phyloP scores from a whole-genome alignment of 2,329 filamentous ascomycete genomes.

The Plectosphaerella sp. region DNA sequence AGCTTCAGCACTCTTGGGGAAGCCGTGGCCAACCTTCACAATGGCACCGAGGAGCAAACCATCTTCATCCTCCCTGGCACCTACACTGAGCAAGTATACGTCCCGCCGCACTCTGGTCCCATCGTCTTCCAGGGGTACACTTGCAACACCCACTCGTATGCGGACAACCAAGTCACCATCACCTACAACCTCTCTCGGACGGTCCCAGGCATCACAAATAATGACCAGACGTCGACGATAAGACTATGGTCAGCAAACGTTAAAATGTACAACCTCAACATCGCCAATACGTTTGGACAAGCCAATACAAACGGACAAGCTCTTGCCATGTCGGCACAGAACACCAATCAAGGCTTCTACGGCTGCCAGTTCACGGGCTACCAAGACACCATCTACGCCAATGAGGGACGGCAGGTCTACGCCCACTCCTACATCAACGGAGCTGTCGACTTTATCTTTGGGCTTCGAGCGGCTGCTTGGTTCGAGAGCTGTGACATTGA shows the following conservation, averaged over 20 bases:
- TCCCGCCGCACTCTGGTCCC: constrained; percentile 3
- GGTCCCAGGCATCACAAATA: constrained; percentile 32
- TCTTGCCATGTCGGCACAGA: constrained; percentile 47
- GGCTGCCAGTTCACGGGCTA: constrained; percentile 47
- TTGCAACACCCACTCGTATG: constrained; percentile 32
- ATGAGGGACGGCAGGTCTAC: constrained; percentile 49
- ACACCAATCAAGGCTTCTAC: constrained; percentile 34
- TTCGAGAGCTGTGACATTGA: constrained; percentile 47
- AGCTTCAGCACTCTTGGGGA: constrained; percentile 7
- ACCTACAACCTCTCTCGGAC: constrained; percentile 21
- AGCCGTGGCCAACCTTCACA: constrained; percentile 12
- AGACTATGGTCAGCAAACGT: constrained; percentile 52
- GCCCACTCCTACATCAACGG: constrained; percentile 49
- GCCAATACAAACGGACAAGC: constrained; percentile 33
- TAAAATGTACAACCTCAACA: constrained; percentile 37
- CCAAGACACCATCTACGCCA: constrained; percentile 52
- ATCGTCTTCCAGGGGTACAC: constrained; percentile 54
- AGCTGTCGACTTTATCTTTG: constrained; percentile 57
- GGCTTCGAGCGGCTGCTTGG: constrained; percentile 47
- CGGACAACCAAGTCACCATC: constrained; percentile 43
- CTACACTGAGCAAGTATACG: constrained; percentile 32
- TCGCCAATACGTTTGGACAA: constrained; percentile 35
- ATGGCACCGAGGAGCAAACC: constrained; percentile 17
- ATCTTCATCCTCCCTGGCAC: constrained; percentile 57
- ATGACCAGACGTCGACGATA: constrained; percentile 36